These are phyloP conservation scores for Phytophthora tentaculata DNA, from an alignment of 352 stramenopile species.

Conservation along the genomic window DNA sequence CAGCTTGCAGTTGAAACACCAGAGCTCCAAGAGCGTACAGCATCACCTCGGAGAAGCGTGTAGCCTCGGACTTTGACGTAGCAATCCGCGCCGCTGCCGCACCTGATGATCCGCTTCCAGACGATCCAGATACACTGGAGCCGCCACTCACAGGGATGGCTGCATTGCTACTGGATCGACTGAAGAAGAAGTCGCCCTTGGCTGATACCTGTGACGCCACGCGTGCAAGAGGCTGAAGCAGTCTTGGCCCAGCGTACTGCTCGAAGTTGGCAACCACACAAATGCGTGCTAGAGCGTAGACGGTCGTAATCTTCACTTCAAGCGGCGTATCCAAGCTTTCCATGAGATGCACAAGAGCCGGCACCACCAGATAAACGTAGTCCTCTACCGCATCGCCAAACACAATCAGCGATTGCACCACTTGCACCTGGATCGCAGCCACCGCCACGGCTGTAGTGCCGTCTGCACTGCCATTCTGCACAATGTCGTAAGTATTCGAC, in stretches of 20 bases:
- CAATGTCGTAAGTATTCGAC: constrained; percentile 40
- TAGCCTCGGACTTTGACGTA: constrained; percentile 70
- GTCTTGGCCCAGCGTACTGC: constrained; percentile 75
- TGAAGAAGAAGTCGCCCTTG: constrained; percentile 72
- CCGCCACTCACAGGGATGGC: constrained; percentile 13
- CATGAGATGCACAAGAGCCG: constrained; percentile 92
- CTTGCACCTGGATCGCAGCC: constrained; percentile 73
- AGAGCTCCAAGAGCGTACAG: constrained; percentile 78
- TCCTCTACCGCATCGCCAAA: constrained; percentile 93
- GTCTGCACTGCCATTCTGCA: constrained; percentile 31
- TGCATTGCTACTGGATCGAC: constrained; percentile 42
- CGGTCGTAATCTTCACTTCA: constrained; percentile 76
- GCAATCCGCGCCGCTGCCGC: constrained; percentile 45
- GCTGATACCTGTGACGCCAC: constrained; percentile 78
- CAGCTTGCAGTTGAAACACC: constrained; percentile 76
- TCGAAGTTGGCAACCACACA: constrained; percentile 80
- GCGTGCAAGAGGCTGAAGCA: constrained; percentile 73
- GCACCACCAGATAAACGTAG: constrained; percentile 95
- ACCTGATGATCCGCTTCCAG: constrained; percentile 21
- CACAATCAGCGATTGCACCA: constrained; percentile 90
- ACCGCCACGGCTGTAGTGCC: constrained; percentile 21
- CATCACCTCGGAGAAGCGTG: constrained; percentile 75
- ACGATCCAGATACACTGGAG: constrained; percentile 10
- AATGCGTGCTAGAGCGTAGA: constrained; percentile 73
- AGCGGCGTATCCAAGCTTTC: constrained; percentile 90